phyloP scores from a whole-genome alignment of 805 yeast genomes.

The Teunomyces pallodes region DNA sequence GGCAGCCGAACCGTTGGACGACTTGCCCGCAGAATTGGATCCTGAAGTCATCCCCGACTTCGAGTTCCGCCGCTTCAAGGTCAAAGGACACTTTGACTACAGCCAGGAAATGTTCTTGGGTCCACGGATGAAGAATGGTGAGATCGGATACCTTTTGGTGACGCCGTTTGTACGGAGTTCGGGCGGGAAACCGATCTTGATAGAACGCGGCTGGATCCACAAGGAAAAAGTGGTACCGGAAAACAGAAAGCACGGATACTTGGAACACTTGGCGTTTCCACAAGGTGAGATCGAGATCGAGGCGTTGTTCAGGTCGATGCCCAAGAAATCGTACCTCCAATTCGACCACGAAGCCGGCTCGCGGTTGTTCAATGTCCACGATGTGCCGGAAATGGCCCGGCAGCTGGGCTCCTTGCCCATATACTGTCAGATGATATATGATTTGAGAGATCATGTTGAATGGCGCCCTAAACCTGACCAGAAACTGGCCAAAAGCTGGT shows the following conservation, averaged over 20 bases:
- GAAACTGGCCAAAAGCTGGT: slow-evolving; percentile 8
- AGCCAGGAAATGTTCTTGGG: slow-evolving; percentile 89
- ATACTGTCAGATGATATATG: slow-evolving; percentile 71
- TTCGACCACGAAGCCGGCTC: slow-evolving; percentile 67
- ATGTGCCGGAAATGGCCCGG: slow-evolving; percentile 75
- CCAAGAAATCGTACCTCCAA: slow-evolving; percentile 60
- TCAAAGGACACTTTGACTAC: slow-evolving; percentile 78
- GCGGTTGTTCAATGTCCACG: slow-evolving; percentile 74
- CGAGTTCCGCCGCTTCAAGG: slow-evolving; percentile 77
- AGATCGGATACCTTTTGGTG: slow-evolving; percentile 72
- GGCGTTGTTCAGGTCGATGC: slow-evolving; percentile 71
- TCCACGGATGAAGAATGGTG: slow-evolving; percentile 69
- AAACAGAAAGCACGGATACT: slow-evolving; percentile 44
- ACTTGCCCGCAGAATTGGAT: slow-evolving; percentile 61
- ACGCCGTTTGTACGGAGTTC: slow-evolving; percentile 78
- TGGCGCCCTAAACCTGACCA: slow-evolving; percentile 22
- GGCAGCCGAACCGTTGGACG: slow-evolving; percentile 65
- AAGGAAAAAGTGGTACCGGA: slow-evolving; percentile 62
- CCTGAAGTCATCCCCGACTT: slow-evolving; percentile 68
- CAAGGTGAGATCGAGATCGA: slow-evolving; percentile 67
- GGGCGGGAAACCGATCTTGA: slow-evolving; percentile 73
- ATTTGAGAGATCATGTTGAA: slow-evolving; percentile 63
- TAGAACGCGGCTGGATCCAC: slow-evolving; percentile 91
- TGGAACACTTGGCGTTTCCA: slow-evolving; percentile 72
- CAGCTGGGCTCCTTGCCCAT: slow-evolving; percentile 67